Evolutionary conservation across 2,329 filamentous ascomycete genomes (phyloP), one percentile per base, ranked within the genome.

Genomic region (Scortechinia acanthostroma): DNA sequence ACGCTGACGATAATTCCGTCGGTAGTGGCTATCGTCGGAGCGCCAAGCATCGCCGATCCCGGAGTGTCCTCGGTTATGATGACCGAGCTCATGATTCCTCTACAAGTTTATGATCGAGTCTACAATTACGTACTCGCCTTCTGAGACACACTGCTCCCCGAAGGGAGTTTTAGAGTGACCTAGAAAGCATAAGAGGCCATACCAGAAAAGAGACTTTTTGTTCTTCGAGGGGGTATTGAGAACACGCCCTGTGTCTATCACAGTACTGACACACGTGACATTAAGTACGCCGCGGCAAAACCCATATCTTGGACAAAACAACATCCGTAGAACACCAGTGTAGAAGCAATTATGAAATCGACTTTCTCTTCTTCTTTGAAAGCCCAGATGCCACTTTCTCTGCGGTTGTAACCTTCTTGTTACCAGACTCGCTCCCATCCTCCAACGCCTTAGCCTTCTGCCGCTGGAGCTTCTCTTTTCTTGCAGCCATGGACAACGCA

Each of bases 381-480:
- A n/a, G n/a, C n/a, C n/a, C n/a, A n/a, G n/a, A n/a, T n/a, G n/a
- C n/a, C 20, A 47, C 48, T 46, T 56, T 53, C 23, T 49, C 44
- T 21, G 51, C 48, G 6, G 42, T 45, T 19, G 47, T 45, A 43
- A 48, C 45, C 22, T 45, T 43, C 44, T 53, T 53, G 45, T 62
- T 57, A 22, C 46, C 49, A 55, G 51, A 44, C 52, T 58, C 51
- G 53, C 65, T 56, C 54, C 67, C 65, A 43, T 66, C 66, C 43
- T 64, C 57, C 43, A 71, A 50, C 25, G 66, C 69, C 48, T 67
- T 63, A 20, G 65, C 60, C 62, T 75, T 75, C 52, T 71, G 62
- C 51, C 68, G 64, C 56, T 66, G 66, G 46, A 71, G 60, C 57
- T 69, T 73, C 52, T 69, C 63, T 56, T 70, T 74, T 47, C 63